These are phyloP conservation scores for Lecanoromycetidae sp. DNA, from an alignment of 2,329 filamentous ascomycete genomes.

Conservation along the genomic window DNA sequence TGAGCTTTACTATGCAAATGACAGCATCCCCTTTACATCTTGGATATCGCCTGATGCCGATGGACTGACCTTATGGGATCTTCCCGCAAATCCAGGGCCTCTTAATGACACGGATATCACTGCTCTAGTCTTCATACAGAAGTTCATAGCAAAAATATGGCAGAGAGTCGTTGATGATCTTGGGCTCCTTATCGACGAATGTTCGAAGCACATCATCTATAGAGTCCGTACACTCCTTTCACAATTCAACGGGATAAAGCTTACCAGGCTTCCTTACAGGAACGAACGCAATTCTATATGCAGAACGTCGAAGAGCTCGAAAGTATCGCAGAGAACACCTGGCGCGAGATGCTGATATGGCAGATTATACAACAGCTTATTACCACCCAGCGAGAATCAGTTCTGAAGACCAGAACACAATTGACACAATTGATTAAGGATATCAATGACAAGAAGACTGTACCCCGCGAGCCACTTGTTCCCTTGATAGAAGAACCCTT, in stretches of 20 bases:
- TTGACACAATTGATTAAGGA: neutral
- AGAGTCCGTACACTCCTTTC: no score
- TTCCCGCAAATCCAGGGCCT: neutral
- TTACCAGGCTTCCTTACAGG: no score
- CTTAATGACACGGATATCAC: neutral
- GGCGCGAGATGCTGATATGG: constrained; percentile 6
- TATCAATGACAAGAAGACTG: neutral
- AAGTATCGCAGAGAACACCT: neutral
- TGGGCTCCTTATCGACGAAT: constrained; percentile 4
- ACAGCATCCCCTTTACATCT: neutral
- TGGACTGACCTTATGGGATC: neutral
- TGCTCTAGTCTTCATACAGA: neutral
- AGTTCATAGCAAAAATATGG: neutral
- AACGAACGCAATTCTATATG: neutral
- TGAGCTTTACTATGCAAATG: neutral
- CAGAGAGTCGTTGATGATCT: neutral
- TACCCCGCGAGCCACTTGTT: neutral
- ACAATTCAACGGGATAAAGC: no score
- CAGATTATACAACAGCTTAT: constrained; percentile 2
- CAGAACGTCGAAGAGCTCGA: constrained; percentile 2
- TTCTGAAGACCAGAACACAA: constrained; percentile 1
- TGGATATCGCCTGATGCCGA: constrained; percentile 3
- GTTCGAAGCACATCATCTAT: constrained; percentile 5
- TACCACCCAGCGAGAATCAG: neutral
- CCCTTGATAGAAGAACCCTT: no score